Percentiles rank a stretch among this genome's conserved stretches.
Evolutionary conservation across 1,284 basidiomycete genomes (phyloP).

Genomic region (Testicularia cyperi): DNA sequence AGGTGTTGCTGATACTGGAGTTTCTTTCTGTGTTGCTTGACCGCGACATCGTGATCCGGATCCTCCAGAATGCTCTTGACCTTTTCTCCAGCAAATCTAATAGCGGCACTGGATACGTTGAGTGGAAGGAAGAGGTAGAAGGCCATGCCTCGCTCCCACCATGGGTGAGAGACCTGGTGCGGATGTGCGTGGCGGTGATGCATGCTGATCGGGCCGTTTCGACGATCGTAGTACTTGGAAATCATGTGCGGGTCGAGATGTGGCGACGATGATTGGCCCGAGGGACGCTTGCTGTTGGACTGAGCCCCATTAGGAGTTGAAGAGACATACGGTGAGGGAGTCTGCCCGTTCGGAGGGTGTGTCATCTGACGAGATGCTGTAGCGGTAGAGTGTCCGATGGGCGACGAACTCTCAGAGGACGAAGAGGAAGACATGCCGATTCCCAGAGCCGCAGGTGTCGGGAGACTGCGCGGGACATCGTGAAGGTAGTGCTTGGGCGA

Average conservation of each 20-base stretch:
- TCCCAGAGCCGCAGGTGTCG: constrained; percentile 31
- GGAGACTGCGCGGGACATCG: constrained; percentile 35
- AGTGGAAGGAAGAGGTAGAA: constrained; percentile 45
- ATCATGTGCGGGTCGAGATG: background rate
- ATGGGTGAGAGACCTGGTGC: constrained; percentile 24
- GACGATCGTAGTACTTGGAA: background rate
- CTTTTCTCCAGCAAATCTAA: constrained; percentile 38
- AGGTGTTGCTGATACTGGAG: constrained; percentile 34
- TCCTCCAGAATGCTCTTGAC: constrained; percentile 26
- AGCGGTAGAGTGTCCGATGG: too few species aligned
- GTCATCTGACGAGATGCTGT: too few species aligned
- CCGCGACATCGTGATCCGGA: constrained; percentile 18
- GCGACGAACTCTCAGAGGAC: too few species aligned
- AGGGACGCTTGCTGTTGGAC: too few species aligned
- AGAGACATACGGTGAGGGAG: too few species aligned
- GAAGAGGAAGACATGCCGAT: constrained; percentile 18
- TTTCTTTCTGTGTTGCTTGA: constrained; percentile 24
- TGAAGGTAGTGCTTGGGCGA: constrained; percentile 31
- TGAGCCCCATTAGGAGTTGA: too few species aligned
- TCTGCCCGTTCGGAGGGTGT: too few species aligned
- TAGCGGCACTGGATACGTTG: constrained; percentile 34
- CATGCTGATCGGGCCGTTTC: background rate
- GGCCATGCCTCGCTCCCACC: constrained; percentile 36
- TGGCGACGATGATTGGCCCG: too few species aligned
- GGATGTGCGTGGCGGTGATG: background rate